Conservation (phyloP, 805 yeast species). For the Pichia exigua region DNA sequence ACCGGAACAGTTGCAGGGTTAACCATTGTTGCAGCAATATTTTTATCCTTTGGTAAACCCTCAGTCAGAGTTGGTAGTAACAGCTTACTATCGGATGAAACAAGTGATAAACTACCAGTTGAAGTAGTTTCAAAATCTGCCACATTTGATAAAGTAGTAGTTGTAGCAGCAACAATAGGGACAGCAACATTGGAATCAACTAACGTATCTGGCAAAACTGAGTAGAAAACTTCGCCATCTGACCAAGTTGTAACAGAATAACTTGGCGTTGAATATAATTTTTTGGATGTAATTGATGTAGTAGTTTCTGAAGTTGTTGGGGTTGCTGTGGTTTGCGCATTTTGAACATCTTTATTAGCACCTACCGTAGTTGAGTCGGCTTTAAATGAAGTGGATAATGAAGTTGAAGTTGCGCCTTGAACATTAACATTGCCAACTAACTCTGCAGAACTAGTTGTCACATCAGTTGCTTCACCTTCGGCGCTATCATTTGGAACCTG, state of each 20-base stretch:
- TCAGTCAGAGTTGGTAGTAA: slow-evolving; percentile 9
- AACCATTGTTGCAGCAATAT: slow-evolving; percentile 7
- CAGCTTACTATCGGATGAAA: slow-evolving; percentile 5
- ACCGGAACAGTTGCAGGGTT: slow-evolving; percentile 16
- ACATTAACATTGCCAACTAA: neutral
- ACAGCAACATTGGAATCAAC: slow-evolving; percentile 4
- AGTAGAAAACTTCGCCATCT: slow-evolving; percentile 11
- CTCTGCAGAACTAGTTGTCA: neutral
- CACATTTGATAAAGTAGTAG: slow-evolving; percentile 12
- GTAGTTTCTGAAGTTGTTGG: neutral
- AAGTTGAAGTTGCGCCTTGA: neutral
- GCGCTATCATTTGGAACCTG: neutral
- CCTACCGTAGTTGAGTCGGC: neutral
- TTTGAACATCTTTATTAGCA: neutral
- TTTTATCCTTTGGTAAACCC: slow-evolving; percentile 10
- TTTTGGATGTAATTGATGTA: neutral
- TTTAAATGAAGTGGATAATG: neutral
- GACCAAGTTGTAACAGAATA: slow-evolving; percentile 7
- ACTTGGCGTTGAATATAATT: neutral
- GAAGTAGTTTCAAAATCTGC: slow-evolving; percentile 10
- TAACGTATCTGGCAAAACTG: slow-evolving; percentile 1
- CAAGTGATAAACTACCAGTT: slow-evolving; percentile 7
- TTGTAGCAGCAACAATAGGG: slow-evolving; percentile 12
- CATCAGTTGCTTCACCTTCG: neutral
- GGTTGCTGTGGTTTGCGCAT: neutral